Evolutionary conservation across 1,284 basidiomycete species (phyloP).

Genomic region (Pseudozyma pruni): DNA sequence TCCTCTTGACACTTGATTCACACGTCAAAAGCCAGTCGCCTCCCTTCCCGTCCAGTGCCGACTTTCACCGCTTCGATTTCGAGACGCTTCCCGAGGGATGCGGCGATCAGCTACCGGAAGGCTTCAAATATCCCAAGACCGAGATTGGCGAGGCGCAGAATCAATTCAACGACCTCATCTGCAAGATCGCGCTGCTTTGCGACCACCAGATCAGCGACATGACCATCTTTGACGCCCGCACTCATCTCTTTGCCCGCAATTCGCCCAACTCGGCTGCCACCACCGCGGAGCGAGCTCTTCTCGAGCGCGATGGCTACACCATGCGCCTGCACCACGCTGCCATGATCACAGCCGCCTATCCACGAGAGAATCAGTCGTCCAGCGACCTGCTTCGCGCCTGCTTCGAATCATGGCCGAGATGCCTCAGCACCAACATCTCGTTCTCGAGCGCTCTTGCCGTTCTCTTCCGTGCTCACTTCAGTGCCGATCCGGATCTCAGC

Average conservation of each 20-base stretch:
- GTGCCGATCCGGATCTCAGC: constrained; percentile 78
- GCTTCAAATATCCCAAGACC: constrained; percentile 70
- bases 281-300: constrained; percentile 40
- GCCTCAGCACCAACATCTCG: constrained; percentile 71
- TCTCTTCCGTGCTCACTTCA: constrained; percentile 82
- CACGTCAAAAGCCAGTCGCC: constrained; percentile 77
- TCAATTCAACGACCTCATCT: constrained; percentile 75
- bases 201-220: constrained; percentile 79
- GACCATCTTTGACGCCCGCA: constrained; percentile 86
- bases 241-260: constrained; percentile 69
- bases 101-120: constrained; percentile 53
- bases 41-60: constrained; percentile 79
- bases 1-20: constrained; percentile 78
- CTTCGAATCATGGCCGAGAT: constrained; percentile 87
- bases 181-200: constrained; percentile 75
- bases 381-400: constrained; percentile 81
- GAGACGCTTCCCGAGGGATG: constrained; percentile 40
- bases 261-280: constrained; percentile 25
- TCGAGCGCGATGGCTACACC: constrained; percentile 67
- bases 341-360: constrained; percentile 76
- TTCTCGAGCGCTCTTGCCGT: constrained; percentile 79
- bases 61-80: constrained; percentile 74
- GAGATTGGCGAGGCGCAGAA: constrained; percentile 83
- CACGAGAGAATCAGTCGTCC: constrained; percentile 73
- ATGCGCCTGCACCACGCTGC: constrained; percentile 74